Conservation (phyloP, 257 asterid species). For the Knoxia roxburghii region DNA sequence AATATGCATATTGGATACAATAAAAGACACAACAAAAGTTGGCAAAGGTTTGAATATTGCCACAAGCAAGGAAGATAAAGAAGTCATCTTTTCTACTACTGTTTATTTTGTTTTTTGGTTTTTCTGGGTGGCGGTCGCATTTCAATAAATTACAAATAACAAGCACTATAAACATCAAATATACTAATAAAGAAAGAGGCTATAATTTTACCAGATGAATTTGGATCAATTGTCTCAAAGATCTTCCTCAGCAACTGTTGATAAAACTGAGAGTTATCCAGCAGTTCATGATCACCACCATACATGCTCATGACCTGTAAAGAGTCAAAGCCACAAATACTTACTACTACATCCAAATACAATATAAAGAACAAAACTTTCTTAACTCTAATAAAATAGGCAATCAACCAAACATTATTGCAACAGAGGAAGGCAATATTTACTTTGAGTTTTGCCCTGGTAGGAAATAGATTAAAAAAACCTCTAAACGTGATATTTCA, state of each 20-base stretch:
- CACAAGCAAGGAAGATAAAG: no score
- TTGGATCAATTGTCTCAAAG: constrained; percentile 77
- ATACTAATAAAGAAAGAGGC: no score
- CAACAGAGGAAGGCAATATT: not conserved
- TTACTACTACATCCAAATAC: not conserved
- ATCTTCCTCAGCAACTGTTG: constrained; percentile 85
- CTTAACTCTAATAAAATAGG: not conserved
- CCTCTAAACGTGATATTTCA: not conserved
- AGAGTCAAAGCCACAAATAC: constrained; percentile 12
- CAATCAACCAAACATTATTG: no score
- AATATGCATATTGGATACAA: no score
- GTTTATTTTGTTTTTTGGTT: no score
- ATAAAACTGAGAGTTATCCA: constrained; percentile 85
- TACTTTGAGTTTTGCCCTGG: not conserved
- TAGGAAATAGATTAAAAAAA: not conserved
- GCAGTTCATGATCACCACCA: constrained; percentile 84
- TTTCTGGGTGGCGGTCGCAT: no score
- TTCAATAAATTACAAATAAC: no score
- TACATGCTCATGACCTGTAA: constrained; percentile 41
- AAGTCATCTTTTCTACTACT: no score
- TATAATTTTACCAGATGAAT: constrained; percentile 94
- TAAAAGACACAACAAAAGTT: no score
- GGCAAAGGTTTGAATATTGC: no score
- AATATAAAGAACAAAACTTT: not conserved
- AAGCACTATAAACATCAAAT: no score